Evolutionary conservation across 2,329 filamentous ascomycete genomes (phyloP).

Genomic region (Blastomyces parvus): DNA sequence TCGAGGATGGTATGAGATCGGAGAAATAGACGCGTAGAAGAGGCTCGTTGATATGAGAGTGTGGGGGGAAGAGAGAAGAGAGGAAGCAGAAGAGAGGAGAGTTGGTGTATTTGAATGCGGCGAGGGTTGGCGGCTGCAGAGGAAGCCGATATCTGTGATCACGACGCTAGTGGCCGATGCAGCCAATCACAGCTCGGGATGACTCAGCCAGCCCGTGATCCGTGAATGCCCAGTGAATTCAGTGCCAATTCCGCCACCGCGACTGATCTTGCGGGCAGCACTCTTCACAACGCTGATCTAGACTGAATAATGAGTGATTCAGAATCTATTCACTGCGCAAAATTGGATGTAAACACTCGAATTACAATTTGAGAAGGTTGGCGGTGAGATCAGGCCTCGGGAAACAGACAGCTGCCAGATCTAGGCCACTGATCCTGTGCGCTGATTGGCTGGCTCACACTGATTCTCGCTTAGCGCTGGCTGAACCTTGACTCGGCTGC

Average conservation of each 20-base stretch:
- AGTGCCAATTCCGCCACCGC: slow-evolving; percentile 11
- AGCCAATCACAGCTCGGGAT: slow-evolving; percentile 27
- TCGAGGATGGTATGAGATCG: background rate
- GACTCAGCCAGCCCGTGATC: background rate
- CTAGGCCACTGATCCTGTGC: slow-evolving; percentile 29
- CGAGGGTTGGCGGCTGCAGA: slow-evolving; percentile 14
- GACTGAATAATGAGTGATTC: background rate
- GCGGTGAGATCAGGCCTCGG: slow-evolving; percentile 35
- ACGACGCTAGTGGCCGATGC: slow-evolving; percentile 24
- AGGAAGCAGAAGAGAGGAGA: slow-evolving; percentile 21
- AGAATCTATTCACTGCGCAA: background rate
- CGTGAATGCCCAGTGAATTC: slow-evolving; percentile 18
- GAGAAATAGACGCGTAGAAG: background rate
- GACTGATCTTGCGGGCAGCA: slow-evolving; percentile 13
- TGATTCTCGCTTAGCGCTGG: slow-evolving; percentile 27
- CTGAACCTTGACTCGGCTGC: slow-evolving; percentile 3
- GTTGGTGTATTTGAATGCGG: slow-evolving; percentile 35
- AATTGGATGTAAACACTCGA: background rate
- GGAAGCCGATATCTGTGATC: slow-evolving; percentile 27
- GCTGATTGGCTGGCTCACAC: slow-evolving; percentile 26
- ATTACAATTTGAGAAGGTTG: slow-evolving; percentile 12
- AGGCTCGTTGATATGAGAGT: slow-evolving; percentile 12
- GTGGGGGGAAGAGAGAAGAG: slow-evolving; percentile 17
- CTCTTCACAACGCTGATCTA: slow-evolving; percentile 11
- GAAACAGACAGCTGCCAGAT: slow-evolving; percentile 19